Percentiles rank a stretch among this genome's conserved stretches.
Conservation (phyloP, 2,329 filamentous ascomycete species). For the Apiospora rasikravindrae region DNA sequence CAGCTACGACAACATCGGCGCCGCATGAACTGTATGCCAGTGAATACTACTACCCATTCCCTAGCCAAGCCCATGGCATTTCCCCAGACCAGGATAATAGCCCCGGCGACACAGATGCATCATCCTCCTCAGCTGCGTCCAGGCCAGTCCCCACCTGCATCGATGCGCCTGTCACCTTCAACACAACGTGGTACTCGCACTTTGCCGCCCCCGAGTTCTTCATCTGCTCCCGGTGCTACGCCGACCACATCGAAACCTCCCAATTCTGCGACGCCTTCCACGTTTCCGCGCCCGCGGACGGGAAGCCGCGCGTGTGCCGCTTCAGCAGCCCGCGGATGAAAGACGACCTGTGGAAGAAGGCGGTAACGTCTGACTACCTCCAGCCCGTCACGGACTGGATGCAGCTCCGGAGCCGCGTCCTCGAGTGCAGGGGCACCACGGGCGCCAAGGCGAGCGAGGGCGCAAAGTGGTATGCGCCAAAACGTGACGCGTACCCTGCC, state of each 20-base stretch:
- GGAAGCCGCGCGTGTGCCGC: conserved; percentile 33
- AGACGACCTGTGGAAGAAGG: conserved; percentile 41
- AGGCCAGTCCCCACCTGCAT: conserved; percentile 37
- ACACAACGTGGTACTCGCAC: conserved; percentile 46
- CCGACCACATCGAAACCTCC: conserved; percentile 42
- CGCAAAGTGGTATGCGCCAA: conserved; percentile 29
- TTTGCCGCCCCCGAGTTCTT: conserved; percentile 38
- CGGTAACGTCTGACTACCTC: conserved; percentile 34
- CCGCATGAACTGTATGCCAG: neutral
- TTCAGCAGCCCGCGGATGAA: conserved; percentile 42
- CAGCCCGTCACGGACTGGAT: conserved; percentile 37
- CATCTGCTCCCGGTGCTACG: conserved; percentile 49
- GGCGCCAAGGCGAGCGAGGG: conserved; percentile 28
- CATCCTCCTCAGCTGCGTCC: neutral
- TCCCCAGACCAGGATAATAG: neutral
- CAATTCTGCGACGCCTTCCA: conserved; percentile 38
- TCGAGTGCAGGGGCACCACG: conserved; percentile 28
- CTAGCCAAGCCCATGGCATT: neutral
- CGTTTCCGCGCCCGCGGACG: conserved; percentile 29
- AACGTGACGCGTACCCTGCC: conserved; percentile 20
- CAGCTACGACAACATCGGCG: neutral
- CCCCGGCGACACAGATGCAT: neutral
- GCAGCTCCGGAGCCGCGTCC: conserved; percentile 27
- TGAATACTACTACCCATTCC: neutral
- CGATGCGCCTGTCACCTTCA: conserved; percentile 33